Percentiles rank a stretch among this genome's conserved stretches.
Evolutionary conservation across 1,284 basidiomycete genomes (phyloP).

Genomic region (Vanrija sp.): DNA sequence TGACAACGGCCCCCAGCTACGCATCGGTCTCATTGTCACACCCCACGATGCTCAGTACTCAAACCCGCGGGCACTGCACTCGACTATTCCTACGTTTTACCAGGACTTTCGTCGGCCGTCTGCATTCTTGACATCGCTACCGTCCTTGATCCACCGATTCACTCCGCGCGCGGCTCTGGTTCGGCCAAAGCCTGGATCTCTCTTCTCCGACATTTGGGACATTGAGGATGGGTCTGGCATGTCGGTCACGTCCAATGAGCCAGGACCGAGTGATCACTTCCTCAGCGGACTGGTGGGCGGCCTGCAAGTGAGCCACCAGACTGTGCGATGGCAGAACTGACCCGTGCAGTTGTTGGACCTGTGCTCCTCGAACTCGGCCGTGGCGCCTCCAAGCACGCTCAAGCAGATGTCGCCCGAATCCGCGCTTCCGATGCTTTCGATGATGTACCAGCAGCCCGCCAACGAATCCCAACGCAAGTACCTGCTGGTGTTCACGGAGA

Average conservation of each 20-base stretch:
- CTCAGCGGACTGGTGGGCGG: constrained; percentile 18
- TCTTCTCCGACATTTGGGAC: constrained; percentile 20
- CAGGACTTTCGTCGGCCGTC: constrained; percentile 29
- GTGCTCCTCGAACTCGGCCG: constrained; percentile 10
- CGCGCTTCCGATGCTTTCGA: constrained; percentile 16
- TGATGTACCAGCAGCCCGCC: constrained; percentile 6
- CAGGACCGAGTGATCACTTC: constrained; percentile 17
- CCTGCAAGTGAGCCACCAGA: constrained; percentile 17
- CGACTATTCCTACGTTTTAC: constrained; percentile 11
- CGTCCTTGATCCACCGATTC: constrained; percentile 21
- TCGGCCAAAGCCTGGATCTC: constrained; percentile 4
- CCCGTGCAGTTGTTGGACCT: constrained; percentile 14
- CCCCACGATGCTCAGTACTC: constrained; percentile 17
- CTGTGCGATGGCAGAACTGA: neutral
- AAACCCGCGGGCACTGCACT: constrained; percentile 14
- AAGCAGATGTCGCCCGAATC: constrained; percentile 12
- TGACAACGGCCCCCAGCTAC: constrained; percentile 8
- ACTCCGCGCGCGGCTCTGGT: constrained; percentile 7
- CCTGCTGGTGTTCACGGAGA: constrained; percentile 19
- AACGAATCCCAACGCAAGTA: constrained; percentile 10
- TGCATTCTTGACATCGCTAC: constrained; percentile 34
- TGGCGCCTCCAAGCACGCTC: constrained; percentile 7
- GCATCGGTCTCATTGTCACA: constrained; percentile 19
- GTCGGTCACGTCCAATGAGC: constrained; percentile 16
- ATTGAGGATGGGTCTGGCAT: constrained; percentile 17